Conservation (phyloP, 805 yeast genomes). For the Kodamaea lidongshanica region DNA sequence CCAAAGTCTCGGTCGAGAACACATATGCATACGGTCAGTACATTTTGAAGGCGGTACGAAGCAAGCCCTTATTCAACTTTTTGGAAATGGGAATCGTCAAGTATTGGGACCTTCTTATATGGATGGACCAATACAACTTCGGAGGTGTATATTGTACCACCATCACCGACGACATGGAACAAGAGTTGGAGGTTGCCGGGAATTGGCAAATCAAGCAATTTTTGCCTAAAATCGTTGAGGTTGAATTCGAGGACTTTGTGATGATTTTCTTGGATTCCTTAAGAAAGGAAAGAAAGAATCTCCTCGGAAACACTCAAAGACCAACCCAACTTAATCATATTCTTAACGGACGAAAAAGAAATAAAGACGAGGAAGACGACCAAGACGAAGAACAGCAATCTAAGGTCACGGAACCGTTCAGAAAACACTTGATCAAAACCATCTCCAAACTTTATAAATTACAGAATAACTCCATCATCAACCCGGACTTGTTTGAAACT, state of each 20-base stretch:
- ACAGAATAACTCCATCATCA: slow-evolving; percentile 68
- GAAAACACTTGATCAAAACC: slow-evolving; percentile 61
- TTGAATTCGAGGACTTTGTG: slow-evolving; percentile 86
- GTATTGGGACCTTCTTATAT: slow-evolving; percentile 89
- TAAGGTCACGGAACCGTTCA: slow-evolving; percentile 51
- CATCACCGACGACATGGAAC: slow-evolving; percentile 40
- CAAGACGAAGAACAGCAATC: slow-evolving; percentile 27
- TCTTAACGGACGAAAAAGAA: slow-evolving; percentile 37
- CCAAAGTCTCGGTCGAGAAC: slow-evolving; percentile 72
- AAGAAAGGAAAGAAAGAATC: slow-evolving; percentile 46
- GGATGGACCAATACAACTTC: slow-evolving; percentile 91
- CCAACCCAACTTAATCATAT: slow-evolving; percentile 61
- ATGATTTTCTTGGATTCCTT: slow-evolving; percentile 67
- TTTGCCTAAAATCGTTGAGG: slow-evolving; percentile 67
- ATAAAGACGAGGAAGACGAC: slow-evolving; percentile 10
- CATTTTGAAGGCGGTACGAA: slow-evolving; percentile 66
- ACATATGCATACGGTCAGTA: slow-evolving; percentile 90
- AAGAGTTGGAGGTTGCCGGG: slow-evolving; percentile 44
- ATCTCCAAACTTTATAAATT: slow-evolving; percentile 57
- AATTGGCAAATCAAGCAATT: slow-evolving; percentile 77
- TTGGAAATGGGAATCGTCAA: slow-evolving; percentile 66
- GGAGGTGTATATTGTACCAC: slow-evolving; percentile 61
- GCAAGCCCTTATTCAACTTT: slow-evolving; percentile 76
- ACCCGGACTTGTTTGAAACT: slow-evolving; percentile 55
- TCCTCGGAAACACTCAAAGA: slow-evolving; percentile 46